Evolutionary conservation across 1,284 basidiomycete species (phyloP).

Genomic region (Fomitopsis palustris): DNA sequence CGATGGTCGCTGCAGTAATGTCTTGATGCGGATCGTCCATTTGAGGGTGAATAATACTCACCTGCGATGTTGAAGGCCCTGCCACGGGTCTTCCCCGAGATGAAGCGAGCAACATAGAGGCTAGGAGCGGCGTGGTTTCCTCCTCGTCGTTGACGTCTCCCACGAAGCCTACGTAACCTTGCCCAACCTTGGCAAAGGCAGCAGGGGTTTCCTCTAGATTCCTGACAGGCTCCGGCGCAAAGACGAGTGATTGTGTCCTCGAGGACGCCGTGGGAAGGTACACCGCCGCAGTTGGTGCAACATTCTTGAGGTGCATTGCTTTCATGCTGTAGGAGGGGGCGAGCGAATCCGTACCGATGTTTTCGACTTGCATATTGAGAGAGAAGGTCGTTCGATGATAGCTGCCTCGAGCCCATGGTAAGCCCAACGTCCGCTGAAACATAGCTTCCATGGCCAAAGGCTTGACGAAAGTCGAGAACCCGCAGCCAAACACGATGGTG

Average conservation of each 20-base stretch:
- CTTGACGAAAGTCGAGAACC: slow-evolving; percentile 7
- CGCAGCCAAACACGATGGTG: slow-evolving; percentile 11
- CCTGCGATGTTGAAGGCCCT: not conserved
- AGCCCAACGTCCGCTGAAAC: slow-evolving; percentile 9
- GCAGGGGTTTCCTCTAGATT: slow-evolving; percentile 3
- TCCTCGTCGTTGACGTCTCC: slow-evolving; percentile 13
- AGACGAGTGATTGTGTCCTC: not conserved
- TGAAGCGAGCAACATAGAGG: slow-evolving; percentile 13
- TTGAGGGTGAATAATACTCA: not conserved
- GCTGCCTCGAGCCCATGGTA: slow-evolving; percentile 10
- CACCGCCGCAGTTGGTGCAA: slow-evolving; percentile 1
- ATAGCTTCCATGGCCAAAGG: not conserved
- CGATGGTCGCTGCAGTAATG: not conserved
- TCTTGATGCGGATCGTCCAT: not conserved
- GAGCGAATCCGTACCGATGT: not conserved
- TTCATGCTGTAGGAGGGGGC: slow-evolving; percentile 5
- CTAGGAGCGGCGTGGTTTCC: slow-evolving; percentile 4
- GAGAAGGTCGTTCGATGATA: not conserved
- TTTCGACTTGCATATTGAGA: slow-evolving; percentile 15
- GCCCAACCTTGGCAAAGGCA: slow-evolving; percentile 7
- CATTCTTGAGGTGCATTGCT: slow-evolving; percentile 3
- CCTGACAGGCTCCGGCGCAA: not conserved
- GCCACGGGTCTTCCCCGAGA: too few relatives aligned
- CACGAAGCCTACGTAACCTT: slow-evolving; percentile 14
- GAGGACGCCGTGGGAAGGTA: slow-evolving; percentile 5